Percentiles rank a stretch among this genome's conserved stretches.
Evolutionary conservation across 345 rosid species (phyloP).

Genomic region (Sapria himalayana): DNA sequence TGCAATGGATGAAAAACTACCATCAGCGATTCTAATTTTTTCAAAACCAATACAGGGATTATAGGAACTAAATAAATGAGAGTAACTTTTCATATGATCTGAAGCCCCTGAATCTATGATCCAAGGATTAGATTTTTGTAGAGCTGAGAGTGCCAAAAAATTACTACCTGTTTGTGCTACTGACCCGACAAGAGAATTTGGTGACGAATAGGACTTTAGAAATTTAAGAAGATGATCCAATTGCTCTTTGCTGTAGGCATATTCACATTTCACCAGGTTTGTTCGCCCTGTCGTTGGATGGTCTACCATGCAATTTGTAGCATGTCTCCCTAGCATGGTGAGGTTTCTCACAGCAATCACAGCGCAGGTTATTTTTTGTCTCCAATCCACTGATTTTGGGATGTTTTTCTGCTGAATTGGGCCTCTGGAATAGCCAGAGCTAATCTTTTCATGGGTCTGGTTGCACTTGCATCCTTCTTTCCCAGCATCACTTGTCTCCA

Average conservation of each 20-base stretch:
- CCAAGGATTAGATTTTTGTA: neutral
- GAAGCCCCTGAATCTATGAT: conserved; percentile 1
- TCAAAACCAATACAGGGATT: neutral
- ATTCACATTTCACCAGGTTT: no score
- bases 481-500: no score
- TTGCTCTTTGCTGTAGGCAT: neutral
- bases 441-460: no score
- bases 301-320: no score
- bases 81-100: neutral
- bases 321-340: no score
- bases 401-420: no score
- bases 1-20: neutral
- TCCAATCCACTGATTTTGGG: no score
- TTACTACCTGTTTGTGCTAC: neutral
- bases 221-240: neutral
- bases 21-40: neutral
- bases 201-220: neutral
- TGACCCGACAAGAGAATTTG: neutral
- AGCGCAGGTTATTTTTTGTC: no score
- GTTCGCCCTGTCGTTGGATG: no score
- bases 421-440: no score
- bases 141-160: neutral
- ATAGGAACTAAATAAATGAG: conserved; percentile 2
- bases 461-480: no score
- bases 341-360: no score